Percentiles rank a stretch among this genome's conserved stretches.
Evolutionary conservation across 1,284 basidiomycete species (phyloP).

Genomic region (Volvariella volvacea): DNA sequence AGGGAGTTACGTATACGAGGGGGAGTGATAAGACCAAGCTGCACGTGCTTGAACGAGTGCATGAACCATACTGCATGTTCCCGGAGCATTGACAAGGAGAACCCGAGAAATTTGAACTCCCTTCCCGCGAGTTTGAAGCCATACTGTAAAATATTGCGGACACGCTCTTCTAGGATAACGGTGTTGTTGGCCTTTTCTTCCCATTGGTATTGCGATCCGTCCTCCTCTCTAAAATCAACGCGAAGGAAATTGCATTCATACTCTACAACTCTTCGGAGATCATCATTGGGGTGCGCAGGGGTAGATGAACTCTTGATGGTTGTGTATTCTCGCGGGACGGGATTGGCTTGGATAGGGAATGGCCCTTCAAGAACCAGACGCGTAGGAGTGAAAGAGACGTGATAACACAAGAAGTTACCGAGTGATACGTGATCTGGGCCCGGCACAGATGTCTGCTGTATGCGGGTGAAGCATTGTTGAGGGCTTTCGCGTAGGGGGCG

Average conservation of each 20-base stretch:
- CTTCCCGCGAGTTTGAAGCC: constrained; percentile 68
- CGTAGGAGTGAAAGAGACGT: constrained; percentile 68
- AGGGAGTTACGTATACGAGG: constrained; percentile 52
- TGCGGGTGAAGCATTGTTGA: constrained; percentile 40
- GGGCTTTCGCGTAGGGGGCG: constrained; percentile 38
- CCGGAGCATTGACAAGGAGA: constrained; percentile 63
- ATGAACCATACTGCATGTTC: constrained; percentile 78
- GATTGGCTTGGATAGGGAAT: constrained; percentile 58
- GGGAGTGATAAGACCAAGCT: constrained; percentile 25
- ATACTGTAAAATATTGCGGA: constrained; percentile 54
- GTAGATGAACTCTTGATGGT: too few species aligned
- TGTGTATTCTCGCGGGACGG: constrained; percentile 50
- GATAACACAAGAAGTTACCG: constrained; percentile 48
- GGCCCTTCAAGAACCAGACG: constrained; percentile 69
- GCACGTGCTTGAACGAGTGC: constrained; percentile 42
- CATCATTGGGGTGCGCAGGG: too few species aligned
- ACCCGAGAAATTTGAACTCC: constrained; percentile 67
- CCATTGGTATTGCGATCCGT: constrained; percentile 62
- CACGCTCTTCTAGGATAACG: constrained; percentile 50
- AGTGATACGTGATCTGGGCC: constrained; percentile 14
- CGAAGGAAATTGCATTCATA: constrained; percentile 63
- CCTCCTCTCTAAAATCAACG: constrained; percentile 76
- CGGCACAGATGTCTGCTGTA: constrained; percentile 19
- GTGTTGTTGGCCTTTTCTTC: constrained; percentile 54
- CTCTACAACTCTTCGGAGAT: constrained; percentile 15